Evolutionary conservation across 1,284 basidiomycete species (phyloP).

Genomic region (Cutaneotrichosporon curvatum): DNA sequence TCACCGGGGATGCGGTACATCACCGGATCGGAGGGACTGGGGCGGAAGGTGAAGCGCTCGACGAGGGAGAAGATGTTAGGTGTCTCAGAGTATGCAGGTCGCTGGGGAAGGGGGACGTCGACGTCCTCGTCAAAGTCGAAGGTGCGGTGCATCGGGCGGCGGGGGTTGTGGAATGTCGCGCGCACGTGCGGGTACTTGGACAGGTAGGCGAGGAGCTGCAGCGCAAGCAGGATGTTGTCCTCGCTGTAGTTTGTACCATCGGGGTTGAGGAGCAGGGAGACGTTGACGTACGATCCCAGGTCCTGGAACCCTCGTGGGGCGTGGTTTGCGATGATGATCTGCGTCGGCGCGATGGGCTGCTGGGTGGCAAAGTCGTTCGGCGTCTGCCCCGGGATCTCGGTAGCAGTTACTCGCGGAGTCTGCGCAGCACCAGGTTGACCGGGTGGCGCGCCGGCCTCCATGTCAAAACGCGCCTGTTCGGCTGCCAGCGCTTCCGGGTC

Average conservation of each 20-base stretch:
- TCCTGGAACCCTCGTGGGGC: slow-evolving; percentile 46
- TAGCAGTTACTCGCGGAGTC: slow-evolving; percentile 28
- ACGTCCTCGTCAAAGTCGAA: slow-evolving; percentile 36
- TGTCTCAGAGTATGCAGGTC: slow-evolving; percentile 43
- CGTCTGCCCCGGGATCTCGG: slow-evolving; percentile 13
- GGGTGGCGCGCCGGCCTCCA: slow-evolving; percentile 43
- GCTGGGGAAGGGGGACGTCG: slow-evolving; percentile 35
- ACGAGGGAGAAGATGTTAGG: slow-evolving; percentile 94
- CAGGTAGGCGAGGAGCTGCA: slow-evolving; percentile 91
- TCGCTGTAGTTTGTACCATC: slow-evolving; percentile 65
- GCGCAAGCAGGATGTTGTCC: slow-evolving; percentile 82
- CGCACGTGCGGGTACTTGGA: slow-evolving; percentile 97
- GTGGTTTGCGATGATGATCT: slow-evolving; percentile 46
- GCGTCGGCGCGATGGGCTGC: slow-evolving; percentile 18
- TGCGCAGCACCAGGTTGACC: slow-evolving; percentile 39
- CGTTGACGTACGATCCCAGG: slow-evolving; percentile 40
- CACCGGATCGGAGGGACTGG: slow-evolving; percentile 69
- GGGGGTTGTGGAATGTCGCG: slow-evolving; percentile 87
- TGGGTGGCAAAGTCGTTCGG: slow-evolving; percentile 17
- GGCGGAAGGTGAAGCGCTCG: slow-evolving; percentile 90
- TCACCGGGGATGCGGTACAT: slow-evolving; percentile 72
- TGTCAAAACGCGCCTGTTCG: slow-evolving; percentile 40
- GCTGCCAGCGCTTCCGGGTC: slow-evolving; percentile 36
- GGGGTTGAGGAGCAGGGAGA: slow-evolving; percentile 34
- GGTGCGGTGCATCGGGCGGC: slow-evolving; percentile 49